Conservation (phyloP, 768 basidiomycete species). For the Daedalea quercina region DNA sequence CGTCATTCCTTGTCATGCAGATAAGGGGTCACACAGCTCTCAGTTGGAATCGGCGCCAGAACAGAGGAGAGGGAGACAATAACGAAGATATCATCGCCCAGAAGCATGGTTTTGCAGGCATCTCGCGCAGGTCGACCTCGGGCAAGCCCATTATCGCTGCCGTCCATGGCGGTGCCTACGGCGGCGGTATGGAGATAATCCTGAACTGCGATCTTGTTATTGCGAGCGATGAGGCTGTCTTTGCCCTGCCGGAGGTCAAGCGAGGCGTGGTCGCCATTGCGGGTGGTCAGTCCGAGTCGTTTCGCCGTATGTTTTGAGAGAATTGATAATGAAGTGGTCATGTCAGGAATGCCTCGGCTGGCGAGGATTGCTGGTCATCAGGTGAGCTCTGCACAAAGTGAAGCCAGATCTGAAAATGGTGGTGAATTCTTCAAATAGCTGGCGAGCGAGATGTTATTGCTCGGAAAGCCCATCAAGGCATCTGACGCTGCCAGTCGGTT, state of each 20-base stretch:
- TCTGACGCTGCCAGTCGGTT: constrained; percentile 62
- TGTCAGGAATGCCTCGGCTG: constrained; percentile 57
- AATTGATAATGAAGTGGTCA: too few relatives aligned
- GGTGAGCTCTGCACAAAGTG: constrained; percentile 36
- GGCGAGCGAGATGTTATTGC: constrained; percentile 70
- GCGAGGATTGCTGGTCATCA: constrained; percentile 66
- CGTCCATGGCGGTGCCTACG: constrained; percentile 57
- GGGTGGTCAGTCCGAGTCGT: constrained; percentile 44
- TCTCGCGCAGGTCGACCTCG: constrained; percentile 57
- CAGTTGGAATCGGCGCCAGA: constrained; percentile 56
- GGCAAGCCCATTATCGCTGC: constrained; percentile 77
- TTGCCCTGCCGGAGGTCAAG: constrained; percentile 74
- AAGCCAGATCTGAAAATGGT: background rate
- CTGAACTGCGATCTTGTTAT: constrained; percentile 77
- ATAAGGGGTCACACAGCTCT: background rate
- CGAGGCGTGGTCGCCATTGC: constrained; percentile 68
- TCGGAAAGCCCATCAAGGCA: constrained; percentile 64
- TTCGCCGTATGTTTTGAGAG: background rate
- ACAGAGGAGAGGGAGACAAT: constrained; percentile 32
- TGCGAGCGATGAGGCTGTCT: constrained; percentile 57
- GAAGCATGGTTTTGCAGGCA: constrained; percentile 60
- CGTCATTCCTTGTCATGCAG: background rate
- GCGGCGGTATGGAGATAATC: constrained; percentile 31
- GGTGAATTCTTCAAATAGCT: constrained; percentile 33
- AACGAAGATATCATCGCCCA: constrained; percentile 37